phyloP scores from a whole-genome alignment of 495 filamentous ascomycete genomes.

The Xylaria curta region DNA sequence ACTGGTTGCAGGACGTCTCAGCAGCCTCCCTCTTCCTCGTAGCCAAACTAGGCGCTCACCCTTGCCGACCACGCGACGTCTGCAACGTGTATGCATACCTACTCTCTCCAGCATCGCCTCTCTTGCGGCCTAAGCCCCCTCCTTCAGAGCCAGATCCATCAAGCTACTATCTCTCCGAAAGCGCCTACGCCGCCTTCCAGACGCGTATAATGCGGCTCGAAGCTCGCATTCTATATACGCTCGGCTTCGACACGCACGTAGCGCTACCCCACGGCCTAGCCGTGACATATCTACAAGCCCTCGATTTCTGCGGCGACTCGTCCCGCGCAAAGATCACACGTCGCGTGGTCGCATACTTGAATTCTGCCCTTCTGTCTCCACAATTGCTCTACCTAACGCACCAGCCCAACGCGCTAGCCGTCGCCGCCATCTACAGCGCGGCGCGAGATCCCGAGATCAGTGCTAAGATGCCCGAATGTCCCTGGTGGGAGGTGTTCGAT shows the following conservation, averaged over 20 bases:
- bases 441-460: slow-evolving; percentile 69
- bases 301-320: slow-evolving; percentile 60
- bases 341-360: slow-evolving; percentile 76
- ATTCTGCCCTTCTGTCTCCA: slow-evolving; percentile 81
- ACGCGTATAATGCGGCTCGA: slow-evolving; percentile 71
- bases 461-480: slow-evolving; percentile 75
- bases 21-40: slow-evolving; percentile 82
- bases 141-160: slow-evolving; percentile 54
- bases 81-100: slow-evolving; percentile 87
- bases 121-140: slow-evolving; percentile 58
- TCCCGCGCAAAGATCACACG: slow-evolving; percentile 58
- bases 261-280: slow-evolving; percentile 85
- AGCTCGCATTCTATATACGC: slow-evolving; percentile 71
- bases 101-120: slow-evolving; percentile 67
- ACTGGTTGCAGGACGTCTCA: slow-evolving; percentile 69
- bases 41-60: slow-evolving; percentile 81
- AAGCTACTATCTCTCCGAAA: slow-evolving; percentile 76
- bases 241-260: slow-evolving; percentile 84
- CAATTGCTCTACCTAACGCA: slow-evolving; percentile 91
- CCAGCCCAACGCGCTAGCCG: slow-evolving; percentile 84
- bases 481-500: slow-evolving; percentile 99
- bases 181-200: slow-evolving; percentile 67
- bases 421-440: slow-evolving; percentile 87
- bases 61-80: slow-evolving; percentile 77
- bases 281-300: slow-evolving; percentile 89